Percentiles rank a stretch among this genome's conserved stretches.
Evolutionary conservation across 805 yeast genomes (phyloP).

Genomic region (Teunomyces stri): DNA sequence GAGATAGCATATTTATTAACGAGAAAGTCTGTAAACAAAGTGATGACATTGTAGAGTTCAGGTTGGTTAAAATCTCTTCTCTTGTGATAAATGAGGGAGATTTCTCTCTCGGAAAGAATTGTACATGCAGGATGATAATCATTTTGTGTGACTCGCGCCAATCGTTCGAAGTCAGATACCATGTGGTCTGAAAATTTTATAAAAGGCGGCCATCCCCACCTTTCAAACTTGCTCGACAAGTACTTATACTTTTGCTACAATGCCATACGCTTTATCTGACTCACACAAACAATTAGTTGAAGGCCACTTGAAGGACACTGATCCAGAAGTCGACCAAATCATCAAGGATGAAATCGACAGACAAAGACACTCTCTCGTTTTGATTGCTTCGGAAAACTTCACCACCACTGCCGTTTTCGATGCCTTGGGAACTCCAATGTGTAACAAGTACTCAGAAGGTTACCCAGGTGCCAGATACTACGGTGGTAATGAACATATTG

Average conservation of each 20-base stretch:
- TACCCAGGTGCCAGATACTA: constrained; percentile 97
- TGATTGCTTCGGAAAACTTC: constrained; percentile 95
- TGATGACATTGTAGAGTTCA: not conserved
- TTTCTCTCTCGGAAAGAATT: no score
- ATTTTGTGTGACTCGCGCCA: constrained; percentile 4
- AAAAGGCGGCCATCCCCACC: constrained; percentile 4
- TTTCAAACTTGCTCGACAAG: not conserved
- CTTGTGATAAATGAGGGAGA: no score
- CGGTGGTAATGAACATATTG: constrained; percentile 96
- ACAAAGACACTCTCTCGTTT: constrained; percentile 87
- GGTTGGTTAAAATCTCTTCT: no score
- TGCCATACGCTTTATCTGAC: constrained; percentile 48
- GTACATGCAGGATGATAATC: not conserved
- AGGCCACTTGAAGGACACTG: constrained; percentile 63
- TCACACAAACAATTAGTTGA: constrained; percentile 55
- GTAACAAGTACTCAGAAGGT: constrained; percentile 97
- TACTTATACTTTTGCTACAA: constrained; percentile 9
- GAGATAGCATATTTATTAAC: constrained; percentile 3
- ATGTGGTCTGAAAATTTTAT: not conserved
- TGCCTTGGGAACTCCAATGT: constrained; percentile 92
- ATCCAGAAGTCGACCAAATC: constrained; percentile 83
- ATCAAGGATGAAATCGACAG: constrained; percentile 74
- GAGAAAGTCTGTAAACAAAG: not conserved
- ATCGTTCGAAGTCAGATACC: constrained; percentile 5
- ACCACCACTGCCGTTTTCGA: constrained; percentile 95